Percentiles rank a stretch among this genome's conserved stretches.
These are phyloP conservation scores for Eucommia ulmoides DNA, from an alignment of 257 asterid species.

Conservation along the genomic window DNA sequence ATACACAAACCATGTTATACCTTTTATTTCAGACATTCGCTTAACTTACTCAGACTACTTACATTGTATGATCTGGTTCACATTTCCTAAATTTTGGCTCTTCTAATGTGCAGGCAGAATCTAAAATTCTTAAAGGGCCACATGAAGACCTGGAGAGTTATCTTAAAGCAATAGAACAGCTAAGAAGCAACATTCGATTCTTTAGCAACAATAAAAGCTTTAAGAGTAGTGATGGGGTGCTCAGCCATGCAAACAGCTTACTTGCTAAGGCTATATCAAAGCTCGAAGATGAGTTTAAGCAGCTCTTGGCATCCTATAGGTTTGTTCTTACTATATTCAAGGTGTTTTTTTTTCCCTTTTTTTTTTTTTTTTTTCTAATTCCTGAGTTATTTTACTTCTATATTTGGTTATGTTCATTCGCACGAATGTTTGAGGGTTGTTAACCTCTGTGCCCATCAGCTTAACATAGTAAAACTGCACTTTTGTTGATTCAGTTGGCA, in stretches of 20 bases:
- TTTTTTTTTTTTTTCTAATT: not conserved
- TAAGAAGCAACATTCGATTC: constrained; percentile 68
- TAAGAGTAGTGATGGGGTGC: constrained; percentile 95
- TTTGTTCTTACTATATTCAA: constrained; percentile 13
- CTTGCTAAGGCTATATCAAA: constrained; percentile 92
- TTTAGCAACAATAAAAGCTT: constrained; percentile 89
- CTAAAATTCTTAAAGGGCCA: constrained; percentile 93
- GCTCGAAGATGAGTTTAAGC: constrained; percentile 93
- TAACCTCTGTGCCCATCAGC: no score
- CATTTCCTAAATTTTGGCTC: constrained; percentile 2
- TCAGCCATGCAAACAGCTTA: constrained; percentile 66
- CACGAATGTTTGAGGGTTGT: no score
- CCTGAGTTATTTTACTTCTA: no score
- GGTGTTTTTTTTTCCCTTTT: not conserved
- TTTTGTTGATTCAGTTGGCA: no score
- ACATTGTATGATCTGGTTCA: no score
- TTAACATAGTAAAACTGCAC: no score
- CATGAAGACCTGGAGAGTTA: constrained; percentile 95
- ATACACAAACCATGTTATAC: no score
- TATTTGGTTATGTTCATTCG: no score
- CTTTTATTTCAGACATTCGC: no score
- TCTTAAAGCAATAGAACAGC: constrained; percentile 88
- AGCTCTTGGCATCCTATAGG: constrained; percentile 78
- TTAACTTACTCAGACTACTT: no score
- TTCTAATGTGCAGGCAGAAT: constrained; percentile 62